Evolutionary conservation across 2,329 filamentous ascomycete genomes (phyloP), one percentile per base, ranked within the genome.

Genomic region (Ceratocystis papillata): DNA sequence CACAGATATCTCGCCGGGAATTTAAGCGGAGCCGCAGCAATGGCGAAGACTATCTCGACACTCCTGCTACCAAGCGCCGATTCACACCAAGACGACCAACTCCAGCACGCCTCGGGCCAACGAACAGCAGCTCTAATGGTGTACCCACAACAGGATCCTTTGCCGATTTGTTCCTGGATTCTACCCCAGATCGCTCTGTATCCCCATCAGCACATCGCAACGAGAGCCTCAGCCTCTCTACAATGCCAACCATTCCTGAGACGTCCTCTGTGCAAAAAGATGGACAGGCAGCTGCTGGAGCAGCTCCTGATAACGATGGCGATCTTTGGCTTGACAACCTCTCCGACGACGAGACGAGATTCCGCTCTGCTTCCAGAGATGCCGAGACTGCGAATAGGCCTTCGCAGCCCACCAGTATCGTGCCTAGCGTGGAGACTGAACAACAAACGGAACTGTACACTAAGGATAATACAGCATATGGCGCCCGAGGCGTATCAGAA

Each of bases 271-370:
- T 60, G 17, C 60, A 67, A 62, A 28, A 12, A 5, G 50, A 55
- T 5, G 60, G 60, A 61, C 53, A 33, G 44, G 15, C 20, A 44
- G 10, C 20, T 55, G 8, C 28, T 44, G 28, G 25, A 33, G 5
- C 50, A 28, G n/a, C 44, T 22, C 12, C 48, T 28, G 65, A 70
- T 2, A 72, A 73, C n/a, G 73, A 77, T 45, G 77, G 77, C 0
- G 79, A 80, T 69, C 76, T 80, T 22, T 80, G 79, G 79, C 76
- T 80, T 70, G 74, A 74, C 33, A 76, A 76, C 5, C 57, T 78
- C 46, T 76, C 75, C 0, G 73, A 79, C 50, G 72, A 77, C 41
- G 70, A 72, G 15, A 7, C 72, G 70, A 28, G 71, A 73, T 20
- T 45, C 69, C 48, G 69, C 67, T 44, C 33, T 33, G 12, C n/a